Evolutionary conservation across 2,329 filamentous ascomycete species (phyloP).

Genomic region (Dactylonectria estremocensis): DNA sequence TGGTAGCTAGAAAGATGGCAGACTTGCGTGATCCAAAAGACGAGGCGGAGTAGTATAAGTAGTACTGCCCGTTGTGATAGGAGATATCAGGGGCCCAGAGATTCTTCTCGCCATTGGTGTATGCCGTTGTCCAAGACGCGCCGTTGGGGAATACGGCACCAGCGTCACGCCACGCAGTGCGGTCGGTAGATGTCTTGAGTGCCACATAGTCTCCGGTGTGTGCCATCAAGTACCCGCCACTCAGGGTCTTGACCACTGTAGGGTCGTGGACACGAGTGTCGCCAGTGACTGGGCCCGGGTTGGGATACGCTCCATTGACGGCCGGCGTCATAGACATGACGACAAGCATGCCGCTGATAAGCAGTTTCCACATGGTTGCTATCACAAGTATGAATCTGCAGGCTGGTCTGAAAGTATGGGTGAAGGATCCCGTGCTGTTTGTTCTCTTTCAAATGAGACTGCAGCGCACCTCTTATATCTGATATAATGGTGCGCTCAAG

Average conservation of each 20-base stretch:
- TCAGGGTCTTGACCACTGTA: constrained; percentile 41
- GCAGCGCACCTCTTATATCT: no score
- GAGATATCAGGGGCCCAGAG: constrained; percentile 70
- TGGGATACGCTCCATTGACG: constrained; percentile 4
- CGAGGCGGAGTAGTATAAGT: constrained; percentile 53
- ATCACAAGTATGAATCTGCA: constrained; percentile 3
- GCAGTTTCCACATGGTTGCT: constrained; percentile 18
- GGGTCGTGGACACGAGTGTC: constrained; percentile 15
- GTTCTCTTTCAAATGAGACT: no score
- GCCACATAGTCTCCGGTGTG: constrained; percentile 47
- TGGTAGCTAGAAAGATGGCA: constrained; percentile 52
- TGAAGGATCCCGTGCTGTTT: no score
- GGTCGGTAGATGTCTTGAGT: constrained; percentile 53
- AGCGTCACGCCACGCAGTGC: constrained; percentile 50
- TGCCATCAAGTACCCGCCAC: constrained; percentile 49
- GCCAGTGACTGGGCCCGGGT: constrained; percentile 14
- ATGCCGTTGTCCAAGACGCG: constrained; percentile 50
- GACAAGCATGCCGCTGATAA: constrained; percentile 20
- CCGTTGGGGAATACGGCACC: constrained; percentile 51
- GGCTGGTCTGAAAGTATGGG: no score
- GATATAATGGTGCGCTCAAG: no score
- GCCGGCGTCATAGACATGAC: constrained; percentile 3
- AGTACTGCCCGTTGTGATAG: constrained; percentile 51
- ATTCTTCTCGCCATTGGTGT: constrained; percentile 49
- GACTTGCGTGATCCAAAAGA: constrained; percentile 47